Conservation (phyloP, 768 basidiomycete genomes). For the Podaxis sp. region DNA sequence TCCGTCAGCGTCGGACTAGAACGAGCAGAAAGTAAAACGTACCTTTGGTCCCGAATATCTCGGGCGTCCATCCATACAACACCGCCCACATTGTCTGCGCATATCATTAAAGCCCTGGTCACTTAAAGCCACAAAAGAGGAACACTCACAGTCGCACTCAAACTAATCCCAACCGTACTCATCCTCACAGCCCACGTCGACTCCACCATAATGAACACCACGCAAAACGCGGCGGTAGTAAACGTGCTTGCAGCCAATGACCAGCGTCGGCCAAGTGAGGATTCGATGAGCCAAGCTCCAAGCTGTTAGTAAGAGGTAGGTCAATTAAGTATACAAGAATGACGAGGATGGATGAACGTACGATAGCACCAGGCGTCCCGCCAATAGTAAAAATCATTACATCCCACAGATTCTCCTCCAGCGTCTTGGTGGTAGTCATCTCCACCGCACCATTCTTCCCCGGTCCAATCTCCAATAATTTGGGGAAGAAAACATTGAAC, state of each 20-base stretch:
- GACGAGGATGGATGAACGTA: conserved; percentile 34
- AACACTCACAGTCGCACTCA: conserved; percentile 64
- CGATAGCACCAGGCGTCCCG: conserved; percentile 82
- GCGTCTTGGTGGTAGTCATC: conserved; percentile 32
- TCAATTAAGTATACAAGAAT: neutral
- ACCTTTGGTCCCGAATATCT: conserved; percentile 82
- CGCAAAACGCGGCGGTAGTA: conserved; percentile 71
- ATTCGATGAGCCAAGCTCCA: conserved; percentile 82
- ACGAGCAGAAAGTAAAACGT: conserved; percentile 13
- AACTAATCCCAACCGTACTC: conserved; percentile 73
- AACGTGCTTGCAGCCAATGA: conserved; percentile 78
- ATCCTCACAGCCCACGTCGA: conserved; percentile 57
- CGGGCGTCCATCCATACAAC: conserved; percentile 88
- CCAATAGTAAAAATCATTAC: conserved; percentile 84
- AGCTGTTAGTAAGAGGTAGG: conserved; percentile 42
- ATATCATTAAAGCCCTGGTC: neutral
- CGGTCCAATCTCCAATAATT: conserved; percentile 67
- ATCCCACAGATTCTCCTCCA: conserved; percentile 74
- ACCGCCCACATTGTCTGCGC: conserved; percentile 81
- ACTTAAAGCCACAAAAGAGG: neutral
- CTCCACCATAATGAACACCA: conserved; percentile 61
- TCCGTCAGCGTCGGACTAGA: conserved; percentile 1
- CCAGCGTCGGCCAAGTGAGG: conserved; percentile 62
- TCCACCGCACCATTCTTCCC: conserved; percentile 17
- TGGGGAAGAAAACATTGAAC: conserved; percentile 92